Evolutionary conservation across 352 stramenopile genomes (phyloP).

Genomic region (Globisporangium nodosum): DNA sequence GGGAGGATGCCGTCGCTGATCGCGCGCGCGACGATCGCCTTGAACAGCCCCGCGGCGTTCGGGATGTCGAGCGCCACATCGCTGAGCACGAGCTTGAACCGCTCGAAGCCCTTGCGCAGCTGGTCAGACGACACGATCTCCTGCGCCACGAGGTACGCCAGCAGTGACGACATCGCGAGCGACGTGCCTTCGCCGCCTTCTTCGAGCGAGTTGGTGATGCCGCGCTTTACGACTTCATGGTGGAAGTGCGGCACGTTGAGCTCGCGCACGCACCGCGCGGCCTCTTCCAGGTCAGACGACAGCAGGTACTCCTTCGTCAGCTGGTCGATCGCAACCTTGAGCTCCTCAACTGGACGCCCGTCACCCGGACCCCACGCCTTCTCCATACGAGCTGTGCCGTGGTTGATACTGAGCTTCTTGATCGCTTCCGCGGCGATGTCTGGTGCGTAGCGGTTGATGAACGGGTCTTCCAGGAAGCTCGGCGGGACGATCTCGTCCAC

Average conservation of each 20-base stretch:
- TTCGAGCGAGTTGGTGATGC: constrained; percentile 52
- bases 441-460: constrained; percentile 91
- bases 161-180: constrained; percentile 63
- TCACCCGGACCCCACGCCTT: constrained; percentile 97
- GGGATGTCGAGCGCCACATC: constrained; percentile 70
- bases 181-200: constrained; percentile 37
- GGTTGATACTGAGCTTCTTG: constrained; percentile 95
- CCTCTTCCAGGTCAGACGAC: constrained; percentile 94
- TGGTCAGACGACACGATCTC: constrained; percentile 54
- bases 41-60: constrained; percentile 42
- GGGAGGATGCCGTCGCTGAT: constrained; percentile 40
- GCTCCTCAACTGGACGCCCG: constrained; percentile 85
- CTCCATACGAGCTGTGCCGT: constrained; percentile 93
- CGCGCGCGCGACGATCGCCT: constrained; percentile 31
- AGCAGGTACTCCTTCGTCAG: constrained; percentile 96
- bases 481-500: constrained; percentile 98
- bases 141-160: constrained; percentile 67
- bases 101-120: constrained; percentile 78
- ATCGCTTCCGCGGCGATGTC: constrained; percentile 95
- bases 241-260: constrained; percentile 95
- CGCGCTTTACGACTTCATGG: constrained; percentile 94
- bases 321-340: constrained; percentile 93
- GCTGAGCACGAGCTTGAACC: constrained; percentile 61
- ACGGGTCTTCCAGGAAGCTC: constrained; percentile 95
- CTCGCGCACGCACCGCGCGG: constrained; percentile 89